These are phyloP conservation scores for Umbelopsis ramanniana DNA, from an alignment of 192 early-diverging fungal species.

Conservation along the genomic window DNA sequence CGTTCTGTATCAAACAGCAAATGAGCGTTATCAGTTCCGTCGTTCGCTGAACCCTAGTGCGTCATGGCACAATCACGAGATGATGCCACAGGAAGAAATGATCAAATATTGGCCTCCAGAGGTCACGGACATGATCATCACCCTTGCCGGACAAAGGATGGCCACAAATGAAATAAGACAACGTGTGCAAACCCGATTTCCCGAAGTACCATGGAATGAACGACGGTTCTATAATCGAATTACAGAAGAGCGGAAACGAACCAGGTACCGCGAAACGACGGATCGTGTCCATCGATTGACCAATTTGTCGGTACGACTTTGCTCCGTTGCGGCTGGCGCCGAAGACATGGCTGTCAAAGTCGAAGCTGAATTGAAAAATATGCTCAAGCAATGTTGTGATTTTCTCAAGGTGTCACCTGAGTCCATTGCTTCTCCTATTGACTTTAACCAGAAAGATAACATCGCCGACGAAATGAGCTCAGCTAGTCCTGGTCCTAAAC, in stretches of 20 bases:
- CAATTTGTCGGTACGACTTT: conserved; percentile 44
- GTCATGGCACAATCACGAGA: conserved; percentile 51
- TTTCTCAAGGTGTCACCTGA: conserved; percentile 14
- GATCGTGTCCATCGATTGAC: conserved; percentile 45
- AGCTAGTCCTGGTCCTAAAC: conserved; percentile 10
- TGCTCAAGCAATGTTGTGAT: conserved; percentile 19
- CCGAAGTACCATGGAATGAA: conserved; percentile 56
- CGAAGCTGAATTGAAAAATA: conserved; percentile 2
- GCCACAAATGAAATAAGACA: conserved; percentile 42
- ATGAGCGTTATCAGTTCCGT: conserved; percentile 47
- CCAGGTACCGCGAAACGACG: conserved; percentile 45
- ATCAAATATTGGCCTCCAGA: conserved; percentile 48
- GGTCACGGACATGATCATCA: conserved; percentile 50
- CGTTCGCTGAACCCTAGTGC: conserved; percentile 54
- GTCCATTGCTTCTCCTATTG: background rate
- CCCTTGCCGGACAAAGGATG: conserved; percentile 46
- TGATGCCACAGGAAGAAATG: conserved; percentile 50
- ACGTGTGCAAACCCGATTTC: conserved; percentile 50
- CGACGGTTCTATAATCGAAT: conserved; percentile 58
- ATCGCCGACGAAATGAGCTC: background rate
- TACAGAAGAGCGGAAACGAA: conserved; percentile 53
- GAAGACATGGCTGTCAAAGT: conserved; percentile 21
- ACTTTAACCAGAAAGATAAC: background rate
- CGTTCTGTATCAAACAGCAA: conserved; percentile 50
- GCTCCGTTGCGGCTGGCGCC: conserved; percentile 17